Conservation (phyloP, 306 rosid genomes). For the Trichosanthes truncata region DNA sequence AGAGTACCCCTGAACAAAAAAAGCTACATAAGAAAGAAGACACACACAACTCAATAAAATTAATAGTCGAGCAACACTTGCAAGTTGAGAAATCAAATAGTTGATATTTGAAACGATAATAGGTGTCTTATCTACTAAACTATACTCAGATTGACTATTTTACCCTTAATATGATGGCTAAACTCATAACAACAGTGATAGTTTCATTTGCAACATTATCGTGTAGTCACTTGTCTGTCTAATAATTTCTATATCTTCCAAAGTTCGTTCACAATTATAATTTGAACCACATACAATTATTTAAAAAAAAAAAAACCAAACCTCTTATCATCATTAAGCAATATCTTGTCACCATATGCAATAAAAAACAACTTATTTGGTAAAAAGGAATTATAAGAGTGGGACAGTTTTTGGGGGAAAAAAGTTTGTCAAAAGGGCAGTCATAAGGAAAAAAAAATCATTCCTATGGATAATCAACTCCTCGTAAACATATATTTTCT, state of each 20-base stretch:
- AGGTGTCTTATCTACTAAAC: neutral
- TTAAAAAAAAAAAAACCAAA: no score
- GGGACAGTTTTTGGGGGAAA: neutral
- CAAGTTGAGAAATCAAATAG: no score
- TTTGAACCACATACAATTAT: neutral
- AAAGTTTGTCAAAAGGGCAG: neutral
- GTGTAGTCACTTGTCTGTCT: neutral
- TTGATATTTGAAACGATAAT: no score
- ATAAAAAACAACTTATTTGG: neutral
- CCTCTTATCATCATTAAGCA: no score
- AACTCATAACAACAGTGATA: neutral
- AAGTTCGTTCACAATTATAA: neutral
- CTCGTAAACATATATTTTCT: neutral
- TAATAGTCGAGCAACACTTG: no score
- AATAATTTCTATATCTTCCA: no score
- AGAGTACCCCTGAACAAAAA: no score
- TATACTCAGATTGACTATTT: neutral
- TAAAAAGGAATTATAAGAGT: neutral
- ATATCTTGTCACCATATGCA: neutral
- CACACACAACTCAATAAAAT: no score
- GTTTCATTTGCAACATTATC: no score
- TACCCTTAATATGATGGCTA: neutral
- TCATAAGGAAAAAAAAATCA: neutral
- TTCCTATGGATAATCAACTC: neutral
- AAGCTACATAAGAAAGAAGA: no score